Evolutionary conservation across 2,329 filamentous ascomycete genomes (phyloP).

Genomic region (Bertia moriformis): DNA sequence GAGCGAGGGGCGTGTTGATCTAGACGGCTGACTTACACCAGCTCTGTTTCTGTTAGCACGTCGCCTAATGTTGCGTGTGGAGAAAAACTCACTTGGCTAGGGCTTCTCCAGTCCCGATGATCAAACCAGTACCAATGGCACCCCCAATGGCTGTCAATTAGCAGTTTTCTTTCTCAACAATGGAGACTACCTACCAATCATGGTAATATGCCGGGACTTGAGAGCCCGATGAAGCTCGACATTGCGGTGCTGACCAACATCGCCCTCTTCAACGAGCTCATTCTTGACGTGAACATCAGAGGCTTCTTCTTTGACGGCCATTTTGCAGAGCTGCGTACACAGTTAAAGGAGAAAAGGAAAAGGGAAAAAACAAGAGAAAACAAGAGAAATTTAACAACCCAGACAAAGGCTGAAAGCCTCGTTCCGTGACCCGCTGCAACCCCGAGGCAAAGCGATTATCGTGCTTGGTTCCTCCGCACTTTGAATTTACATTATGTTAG

Average conservation of each 20-base stretch:
- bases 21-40: conserved; percentile 5
- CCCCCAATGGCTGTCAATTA: conserved; percentile 45
- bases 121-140: conserved; percentile 60
- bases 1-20: conserved; percentile 18
- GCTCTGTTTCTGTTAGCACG: neutral
- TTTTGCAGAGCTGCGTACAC: no score
- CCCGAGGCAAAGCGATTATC: no score
- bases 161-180: neutral
- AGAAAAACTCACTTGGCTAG: conserved; percentile 28
- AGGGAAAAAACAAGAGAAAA: no score
- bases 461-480: no score
- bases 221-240: conserved; percentile 1
- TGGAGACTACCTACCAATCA: neutral
- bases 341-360: no score
- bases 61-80: conserved; percentile 1
- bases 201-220: neutral
- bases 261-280: neutral
- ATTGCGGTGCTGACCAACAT: neutral
- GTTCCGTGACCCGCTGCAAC: no score
- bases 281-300: neutral
- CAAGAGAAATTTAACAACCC: no score
- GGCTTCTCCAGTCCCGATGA: conserved; percentile 50
- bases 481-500: no score
- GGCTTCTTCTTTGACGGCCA: neutral
- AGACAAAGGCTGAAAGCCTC: no score